A percentile compares a stretch with the other conserved stretches of the same genome.
Conservation (phyloP, 2,329 filamentous ascomycete species). For the Pseudocercospora musae region DNA sequence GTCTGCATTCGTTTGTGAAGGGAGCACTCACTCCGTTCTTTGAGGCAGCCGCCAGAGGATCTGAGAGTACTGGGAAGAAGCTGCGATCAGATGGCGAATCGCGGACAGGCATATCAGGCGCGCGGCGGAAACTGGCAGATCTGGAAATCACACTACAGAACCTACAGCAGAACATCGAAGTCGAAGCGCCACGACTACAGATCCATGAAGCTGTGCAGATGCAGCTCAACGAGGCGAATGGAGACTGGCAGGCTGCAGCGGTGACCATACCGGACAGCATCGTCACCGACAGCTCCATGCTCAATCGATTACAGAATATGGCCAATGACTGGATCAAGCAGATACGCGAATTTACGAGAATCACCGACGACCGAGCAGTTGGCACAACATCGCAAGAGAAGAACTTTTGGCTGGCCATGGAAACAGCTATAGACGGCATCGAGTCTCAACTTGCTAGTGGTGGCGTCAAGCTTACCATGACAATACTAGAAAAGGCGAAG, state of each 20-base stretch:
- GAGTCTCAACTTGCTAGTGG: constrained; percentile 84
- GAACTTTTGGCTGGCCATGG: constrained; percentile 98
- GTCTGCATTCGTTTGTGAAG: constrained; percentile 87
- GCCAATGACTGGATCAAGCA: constrained; percentile 99
- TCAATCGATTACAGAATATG: constrained; percentile 88
- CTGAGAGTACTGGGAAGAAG: constrained; percentile 63
- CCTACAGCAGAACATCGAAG: constrained; percentile 95
- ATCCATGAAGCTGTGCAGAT: constrained; percentile 85
- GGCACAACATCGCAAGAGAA: constrained; percentile 93
- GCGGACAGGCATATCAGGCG: constrained; percentile 93
- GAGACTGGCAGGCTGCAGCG: constrained; percentile 66
- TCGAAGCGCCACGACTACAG: constrained; percentile 82
- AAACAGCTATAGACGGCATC: constrained; percentile 86
- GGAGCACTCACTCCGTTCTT: constrained; percentile 93
- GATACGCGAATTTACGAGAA: constrained; percentile 92
- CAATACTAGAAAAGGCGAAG: constrained; percentile 94
- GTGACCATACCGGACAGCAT: constrained; percentile 73
- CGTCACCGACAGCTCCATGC: constrained; percentile 84
- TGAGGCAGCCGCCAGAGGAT: constrained; percentile 86
- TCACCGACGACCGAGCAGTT: constrained; percentile 76
- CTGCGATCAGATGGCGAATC: constrained; percentile 80
- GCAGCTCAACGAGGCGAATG: constrained; percentile 70
- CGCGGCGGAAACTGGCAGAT: constrained; percentile 95
- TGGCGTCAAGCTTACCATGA: constrained; percentile 84
- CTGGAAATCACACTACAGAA: constrained; percentile 86